phyloP scores from a whole-genome alignment of 2,329 filamentous ascomycete genomes.

The Gnomoniopsis sp. region DNA sequence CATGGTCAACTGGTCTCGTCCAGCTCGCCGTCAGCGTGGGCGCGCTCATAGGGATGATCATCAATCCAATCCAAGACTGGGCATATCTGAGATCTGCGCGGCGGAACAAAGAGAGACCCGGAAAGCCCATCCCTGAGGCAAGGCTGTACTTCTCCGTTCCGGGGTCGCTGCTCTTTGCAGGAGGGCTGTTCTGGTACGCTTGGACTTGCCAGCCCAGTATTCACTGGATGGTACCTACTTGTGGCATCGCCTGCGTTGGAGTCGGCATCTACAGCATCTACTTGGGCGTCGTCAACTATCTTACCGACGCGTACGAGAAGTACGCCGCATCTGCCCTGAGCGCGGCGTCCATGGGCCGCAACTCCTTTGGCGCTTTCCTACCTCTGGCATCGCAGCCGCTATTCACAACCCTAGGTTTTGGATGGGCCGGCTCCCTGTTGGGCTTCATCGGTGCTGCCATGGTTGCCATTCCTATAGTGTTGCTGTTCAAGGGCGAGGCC shows the following conservation, averaged over 20 bases:
- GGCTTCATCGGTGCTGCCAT: constrained; percentile 58
- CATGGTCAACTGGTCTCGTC: constrained; percentile 57
- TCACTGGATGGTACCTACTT: constrained; percentile 61
- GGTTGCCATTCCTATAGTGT: constrained; percentile 63
- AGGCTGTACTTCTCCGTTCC: constrained; percentile 63
- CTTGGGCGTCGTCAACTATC: constrained; percentile 66
- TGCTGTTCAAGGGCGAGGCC: constrained; percentile 60
- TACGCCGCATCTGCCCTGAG: constrained; percentile 66
- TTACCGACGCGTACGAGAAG: constrained; percentile 64
- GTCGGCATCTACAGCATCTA: constrained; percentile 69
- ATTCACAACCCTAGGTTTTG: constrained; percentile 39
- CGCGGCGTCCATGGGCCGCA: constrained; percentile 64
- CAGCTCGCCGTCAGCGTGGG: constrained; percentile 49
- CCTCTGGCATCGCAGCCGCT: constrained; percentile 38
- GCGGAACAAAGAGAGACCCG: constrained; percentile 33
- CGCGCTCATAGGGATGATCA: constrained; percentile 50
- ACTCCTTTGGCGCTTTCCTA: constrained; percentile 58
- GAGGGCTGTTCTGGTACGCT: constrained; percentile 68
- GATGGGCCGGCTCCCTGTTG: constrained; percentile 58
- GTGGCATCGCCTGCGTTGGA: constrained; percentile 59
- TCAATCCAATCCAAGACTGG: constrained; percentile 45
- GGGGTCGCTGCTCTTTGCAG: constrained; percentile 58
- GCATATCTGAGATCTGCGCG: constrained; percentile 35
- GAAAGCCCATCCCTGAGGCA: constrained; percentile 47
- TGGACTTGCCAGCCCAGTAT: constrained; percentile 52